phyloP scores from a whole-genome alignment of 1,139 yeast species.

The Lodderomyces elongisporus region DNA sequence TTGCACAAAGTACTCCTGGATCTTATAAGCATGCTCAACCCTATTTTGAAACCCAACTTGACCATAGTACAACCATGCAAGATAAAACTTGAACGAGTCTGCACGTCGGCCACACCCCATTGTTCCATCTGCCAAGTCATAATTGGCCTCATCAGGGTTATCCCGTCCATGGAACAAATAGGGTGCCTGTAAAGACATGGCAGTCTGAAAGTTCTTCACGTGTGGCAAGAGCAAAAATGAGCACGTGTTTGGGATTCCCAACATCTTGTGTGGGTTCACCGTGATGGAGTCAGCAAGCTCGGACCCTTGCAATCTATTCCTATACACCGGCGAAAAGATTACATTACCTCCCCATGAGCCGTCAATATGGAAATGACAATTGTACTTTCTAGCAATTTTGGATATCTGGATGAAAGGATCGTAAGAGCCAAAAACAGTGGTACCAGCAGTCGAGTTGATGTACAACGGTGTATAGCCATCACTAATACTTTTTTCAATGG shows the following conservation, averaged over 20 bases:
- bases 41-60: slow-evolving; percentile 50
- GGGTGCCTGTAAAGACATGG: slow-evolving; percentile 77
- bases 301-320: slow-evolving; percentile 49
- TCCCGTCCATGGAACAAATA: slow-evolving; percentile 70
- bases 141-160: slow-evolving; percentile 52
- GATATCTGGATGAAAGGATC: slow-evolving; percentile 62
- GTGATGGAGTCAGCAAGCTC: slow-evolving; percentile 75
- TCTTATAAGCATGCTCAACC: slow-evolving; percentile 66
- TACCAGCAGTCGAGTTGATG: slow-evolving; percentile 82
- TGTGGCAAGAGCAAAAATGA: slow-evolving; percentile 74
- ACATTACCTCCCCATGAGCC: slow-evolving; percentile 94
- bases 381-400: slow-evolving; percentile 47
- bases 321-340: slow-evolving; percentile 54
- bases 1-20: slow-evolving; percentile 56
- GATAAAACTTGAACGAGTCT: slow-evolving; percentile 72
- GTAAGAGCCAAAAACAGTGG: slow-evolving; percentile 82
- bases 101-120: slow-evolving; percentile 92
- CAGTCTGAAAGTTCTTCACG: slow-evolving; percentile 57
- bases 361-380: slow-evolving; percentile 76
- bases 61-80: slow-evolving; percentile 83
- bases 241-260: slow-evolving; percentile 88
- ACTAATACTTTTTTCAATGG: slow-evolving; percentile 38
- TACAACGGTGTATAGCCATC: slow-evolving; percentile 70
- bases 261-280: slow-evolving; percentile 82
- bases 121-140: slow-evolving; percentile 83